Evolutionary conservation across 2,329 filamentous ascomycete genomes (phyloP), one percentile per base, ranked within the genome.

Genomic region (Parafenestella ontariensis): DNA sequence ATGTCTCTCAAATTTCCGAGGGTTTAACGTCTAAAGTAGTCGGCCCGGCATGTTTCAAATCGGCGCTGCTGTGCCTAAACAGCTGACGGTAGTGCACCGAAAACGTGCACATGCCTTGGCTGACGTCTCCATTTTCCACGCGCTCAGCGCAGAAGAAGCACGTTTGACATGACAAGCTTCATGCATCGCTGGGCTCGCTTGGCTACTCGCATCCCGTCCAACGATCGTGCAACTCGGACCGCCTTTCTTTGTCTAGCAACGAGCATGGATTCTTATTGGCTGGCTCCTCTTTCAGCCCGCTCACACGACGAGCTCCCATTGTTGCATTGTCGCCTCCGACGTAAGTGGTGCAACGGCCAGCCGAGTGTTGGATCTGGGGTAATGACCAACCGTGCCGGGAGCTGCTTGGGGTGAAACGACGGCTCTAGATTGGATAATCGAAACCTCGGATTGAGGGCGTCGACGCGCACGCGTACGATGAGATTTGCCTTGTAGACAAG

Each of bases 251-350:
- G 26, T 39, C 21, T 37, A 31, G 26, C 18, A 47, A 29, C 29
- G 18, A n/a, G 15, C 10, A n/a, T n/a, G n/a, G n/a, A n/a, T 28
- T 31, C 21, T 28, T 3, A 47, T 39, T 47, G 45, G 45, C 20
- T 28, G 23, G 20, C 23, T 40, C 33, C 40, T 31, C 13, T 33
- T 13, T 20, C 29, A 20, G n/a, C 17, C 13, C 36, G 13, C 36
- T 20, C 39, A 6, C 18, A 36, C 31, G 15, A 41, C 13, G 15
- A 37, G 13, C 13, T 13, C 40, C 39, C 36, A 26, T 31, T 46
- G 53, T 53, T 33, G 46, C 54, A 50, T 49, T 37, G 28, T 52
- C 54, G 66, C 65, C 66, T 49, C 56, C 56, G 58, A 69, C 64
- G 61, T 68, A 62, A 48, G 59, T 60, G 61, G 62, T 57, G 52